A percentile compares a stretch with the other conserved stretches of the same genome.
Evolutionary conservation across 2,329 filamentous ascomycete genomes (phyloP).

Genomic region (Mollisia scopiformis): DNA sequence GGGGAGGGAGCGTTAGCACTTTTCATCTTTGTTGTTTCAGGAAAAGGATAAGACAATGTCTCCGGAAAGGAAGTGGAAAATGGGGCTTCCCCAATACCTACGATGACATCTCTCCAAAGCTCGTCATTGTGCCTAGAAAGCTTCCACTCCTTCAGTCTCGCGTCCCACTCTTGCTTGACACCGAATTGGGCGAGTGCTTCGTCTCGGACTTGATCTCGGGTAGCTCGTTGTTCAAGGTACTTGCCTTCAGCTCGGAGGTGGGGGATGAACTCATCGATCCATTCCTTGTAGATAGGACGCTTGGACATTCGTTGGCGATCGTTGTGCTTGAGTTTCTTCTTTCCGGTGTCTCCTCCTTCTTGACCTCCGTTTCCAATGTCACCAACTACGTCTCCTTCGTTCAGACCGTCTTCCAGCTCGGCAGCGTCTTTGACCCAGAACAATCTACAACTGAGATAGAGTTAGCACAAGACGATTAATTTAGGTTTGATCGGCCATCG

Average conservation of each 20-base stretch:
- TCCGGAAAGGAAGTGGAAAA: too few species aligned
- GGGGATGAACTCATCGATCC: slow-evolving; percentile 67
- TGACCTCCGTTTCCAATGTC: slow-evolving; percentile 23
- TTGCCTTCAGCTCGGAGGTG: slow-evolving; percentile 45
- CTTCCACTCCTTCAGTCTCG: slow-evolving; percentile 45
- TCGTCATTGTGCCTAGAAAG: slow-evolving; percentile 43
- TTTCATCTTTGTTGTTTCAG: too few species aligned
- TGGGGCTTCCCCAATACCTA: too few species aligned
- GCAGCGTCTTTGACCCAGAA: slow-evolving; percentile 50
- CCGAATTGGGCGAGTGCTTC: slow-evolving; percentile 58
- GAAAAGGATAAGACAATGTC: too few species aligned
- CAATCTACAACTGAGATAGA: slow-evolving; percentile 51
- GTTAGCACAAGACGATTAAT: background rate
- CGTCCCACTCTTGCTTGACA: slow-evolving; percentile 47
- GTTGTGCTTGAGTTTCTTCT: slow-evolving; percentile 49
- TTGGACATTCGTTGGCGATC: slow-evolving; percentile 59
- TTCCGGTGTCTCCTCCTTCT: slow-evolving; percentile 37
- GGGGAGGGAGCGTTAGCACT: too few species aligned
- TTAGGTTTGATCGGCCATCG: background rate
- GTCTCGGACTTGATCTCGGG: slow-evolving; percentile 50
- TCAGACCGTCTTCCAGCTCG: slow-evolving; percentile 28
- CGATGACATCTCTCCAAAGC: slow-evolving; percentile 51
- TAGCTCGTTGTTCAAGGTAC: slow-evolving; percentile 27
- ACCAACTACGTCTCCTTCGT: slow-evolving; percentile 14
- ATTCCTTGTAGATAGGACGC: slow-evolving; percentile 60